Evolutionary conservation across 2,329 filamentous ascomycete genomes (phyloP).

Genomic region (Emericellopsis atlantica): DNA sequence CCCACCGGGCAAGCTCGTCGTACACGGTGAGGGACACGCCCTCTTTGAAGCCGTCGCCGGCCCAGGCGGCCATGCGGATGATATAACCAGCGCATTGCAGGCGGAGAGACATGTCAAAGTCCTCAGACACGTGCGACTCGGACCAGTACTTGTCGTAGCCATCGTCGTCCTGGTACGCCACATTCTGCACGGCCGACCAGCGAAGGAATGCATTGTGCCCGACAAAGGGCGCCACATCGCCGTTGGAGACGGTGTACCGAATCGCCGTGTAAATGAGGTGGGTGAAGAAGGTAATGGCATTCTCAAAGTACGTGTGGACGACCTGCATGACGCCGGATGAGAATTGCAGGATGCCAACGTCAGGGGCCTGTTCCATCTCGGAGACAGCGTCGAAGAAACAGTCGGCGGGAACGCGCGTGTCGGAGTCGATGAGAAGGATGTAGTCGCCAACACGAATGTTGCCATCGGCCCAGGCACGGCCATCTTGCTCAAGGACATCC

Average conservation of each 20-base stretch:
- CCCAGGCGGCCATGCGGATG: constrained; percentile 61
- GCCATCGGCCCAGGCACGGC: constrained; percentile 68
- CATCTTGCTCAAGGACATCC: constrained; percentile 53
- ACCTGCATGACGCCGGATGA: constrained; percentile 72
- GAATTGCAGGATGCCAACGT: constrained; percentile 70
- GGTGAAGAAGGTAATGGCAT: constrained; percentile 59
- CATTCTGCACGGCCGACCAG: constrained; percentile 64
- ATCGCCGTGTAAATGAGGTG: constrained; percentile 68
- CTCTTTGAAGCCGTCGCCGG: constrained; percentile 68
- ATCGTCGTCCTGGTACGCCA: constrained; percentile 56
- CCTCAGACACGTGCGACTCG: constrained; percentile 67
- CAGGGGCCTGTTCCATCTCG: constrained; percentile 69
- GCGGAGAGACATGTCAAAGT: constrained; percentile 72
- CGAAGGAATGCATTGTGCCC: constrained; percentile 70
- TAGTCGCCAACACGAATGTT: constrained; percentile 81
- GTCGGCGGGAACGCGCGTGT: constrained; percentile 65
- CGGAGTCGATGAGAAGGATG: constrained; percentile 62
- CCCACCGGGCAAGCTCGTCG: constrained; percentile 74
- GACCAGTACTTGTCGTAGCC: constrained; percentile 74
- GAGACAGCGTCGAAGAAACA: constrained; percentile 69
- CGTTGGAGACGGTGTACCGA: constrained; percentile 63
- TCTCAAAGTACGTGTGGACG: constrained; percentile 60
- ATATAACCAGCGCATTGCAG: constrained; percentile 62
- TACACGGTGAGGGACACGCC: constrained; percentile 77
- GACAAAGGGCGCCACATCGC: constrained; percentile 67